Evolutionary conservation across 305 asterid genomes (phyloP), one percentile per base, ranked within the genome.

Genomic region (Fraxinus baroniana): DNA sequence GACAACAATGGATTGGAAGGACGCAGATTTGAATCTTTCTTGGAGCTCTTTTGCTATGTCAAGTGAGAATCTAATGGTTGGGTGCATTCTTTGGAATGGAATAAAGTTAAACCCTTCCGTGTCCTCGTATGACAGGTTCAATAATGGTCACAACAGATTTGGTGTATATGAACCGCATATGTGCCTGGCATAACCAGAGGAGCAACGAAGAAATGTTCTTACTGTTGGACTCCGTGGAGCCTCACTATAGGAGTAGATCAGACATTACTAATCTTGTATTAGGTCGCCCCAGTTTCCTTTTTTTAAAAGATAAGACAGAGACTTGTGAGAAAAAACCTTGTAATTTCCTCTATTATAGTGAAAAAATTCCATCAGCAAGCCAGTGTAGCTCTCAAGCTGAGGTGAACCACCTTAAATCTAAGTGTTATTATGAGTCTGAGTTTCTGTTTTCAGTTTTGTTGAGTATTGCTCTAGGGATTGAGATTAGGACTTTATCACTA

Each of bases 401-500:
- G 36, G 74, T 28, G 74, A 66, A 22, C n/a, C 26, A 10, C 74
- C 74, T 8, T 66, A 66, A 26, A 66, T 66, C 36, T 26, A 66
- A 24, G 74, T 66, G 74, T 68, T 3, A 68, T 66, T 66, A 52
- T 55, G 74, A 68, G 74, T 68, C 28, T 24, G 36, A 26, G 37
- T 68, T 28, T 68, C 74, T 68, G 36, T 13, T 12, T 28, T 68
- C n/a, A 26, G 36, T 68, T 68, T 68, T 28, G 74, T 68, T 68
- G 74, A 68, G 74, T 68, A 26, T 68, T 68, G 74, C 44, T 71
- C 76, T 70, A 18, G 70, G 70, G 13, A 57, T 57, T 60, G 70
- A 18, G 68, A 57, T 57, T 57, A 57, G 68, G 68, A 32, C 24
- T 33, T 20, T 32, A 55, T 52, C 52, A 32, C 33, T 18, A 20